Evolutionary conservation across 306 rosid genomes (phyloP).

Genomic region (Gleditsia sinensis): DNA sequence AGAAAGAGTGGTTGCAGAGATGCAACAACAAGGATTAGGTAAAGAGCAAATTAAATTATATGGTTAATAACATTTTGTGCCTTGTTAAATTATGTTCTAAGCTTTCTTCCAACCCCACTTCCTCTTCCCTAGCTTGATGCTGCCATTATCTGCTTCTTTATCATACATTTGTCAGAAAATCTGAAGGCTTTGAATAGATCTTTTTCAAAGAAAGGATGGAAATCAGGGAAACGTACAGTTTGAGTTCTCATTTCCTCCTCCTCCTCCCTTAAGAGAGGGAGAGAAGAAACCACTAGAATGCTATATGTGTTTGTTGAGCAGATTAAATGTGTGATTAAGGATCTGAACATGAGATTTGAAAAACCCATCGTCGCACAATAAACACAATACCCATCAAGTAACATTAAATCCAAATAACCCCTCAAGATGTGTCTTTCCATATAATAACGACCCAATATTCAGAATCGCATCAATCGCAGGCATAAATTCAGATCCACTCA

Average conservation of each 20-base stretch:
- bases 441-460: slow-evolving; percentile 12
- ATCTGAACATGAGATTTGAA: not conserved
- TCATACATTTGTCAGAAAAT: not conserved
- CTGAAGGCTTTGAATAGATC: not conserved
- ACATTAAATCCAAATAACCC: slow-evolving; percentile 10
- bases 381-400: not conserved
- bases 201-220: not conserved
- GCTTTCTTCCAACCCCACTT: not conserved
- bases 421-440: not conserved
- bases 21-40: not conserved
- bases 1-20: too few species aligned
- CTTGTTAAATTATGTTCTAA: not conserved
- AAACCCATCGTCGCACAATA: not conserved
- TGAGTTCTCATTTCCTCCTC: not conserved
- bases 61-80: not conserved
- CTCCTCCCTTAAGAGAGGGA: not conserved
- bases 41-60: not conserved
- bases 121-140: not conserved
- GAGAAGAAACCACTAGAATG: not conserved
- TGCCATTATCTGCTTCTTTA: not conserved
- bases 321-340: not conserved
- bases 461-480: slow-evolving; percentile 12
- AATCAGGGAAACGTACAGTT: not conserved
- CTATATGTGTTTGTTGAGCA: not conserved
- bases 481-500: slow-evolving; percentile 35